Evolutionary conservation across 345 rosid genomes (phyloP).

Genomic region (Euphorbia pulcherrima): DNA sequence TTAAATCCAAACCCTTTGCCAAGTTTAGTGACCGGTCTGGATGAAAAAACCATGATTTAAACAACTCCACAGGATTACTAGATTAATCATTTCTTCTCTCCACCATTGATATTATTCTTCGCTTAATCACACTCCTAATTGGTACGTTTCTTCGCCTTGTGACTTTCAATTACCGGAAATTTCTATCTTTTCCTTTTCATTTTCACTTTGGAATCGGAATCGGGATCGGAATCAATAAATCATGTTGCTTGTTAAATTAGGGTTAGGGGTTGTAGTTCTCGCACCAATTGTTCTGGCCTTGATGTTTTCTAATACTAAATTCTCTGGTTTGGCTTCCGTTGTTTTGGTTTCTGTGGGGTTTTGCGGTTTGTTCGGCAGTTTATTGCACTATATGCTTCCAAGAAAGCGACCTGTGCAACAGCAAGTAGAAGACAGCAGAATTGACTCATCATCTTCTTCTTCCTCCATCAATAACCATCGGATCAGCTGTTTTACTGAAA

Average conservation of each 20-base stretch:
- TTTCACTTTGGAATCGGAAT: constrained; percentile 22
- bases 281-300: constrained; percentile 26
- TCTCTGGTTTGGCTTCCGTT: constrained; percentile 17
- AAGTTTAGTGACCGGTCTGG: too few species aligned
- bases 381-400: constrained; percentile 92
- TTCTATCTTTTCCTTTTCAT: constrained; percentile 12
- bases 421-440: constrained; percentile 30
- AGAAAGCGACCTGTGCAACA: constrained; percentile 63
- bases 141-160: constrained; percentile 41
- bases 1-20: too few species aligned
- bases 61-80: not conserved
- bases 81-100: not conserved
- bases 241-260: constrained; percentile 10
- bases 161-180: not conserved
- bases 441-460: constrained; percentile 26
- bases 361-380: constrained; percentile 49
- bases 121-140: constrained; percentile 41
- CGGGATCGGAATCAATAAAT: not conserved
- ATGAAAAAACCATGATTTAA: too few species aligned
- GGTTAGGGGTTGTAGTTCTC: constrained; percentile 30
- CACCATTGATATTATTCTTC: constrained; percentile 33
- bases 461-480: constrained; percentile 61
- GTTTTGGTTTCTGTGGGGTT: constrained; percentile 35
- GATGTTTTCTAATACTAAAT: not conserved
- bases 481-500: constrained; percentile 29